These are phyloP conservation scores for Salvia hispanica DNA, from an alignment of 257 asterid genomes.

Conservation along the genomic window DNA sequence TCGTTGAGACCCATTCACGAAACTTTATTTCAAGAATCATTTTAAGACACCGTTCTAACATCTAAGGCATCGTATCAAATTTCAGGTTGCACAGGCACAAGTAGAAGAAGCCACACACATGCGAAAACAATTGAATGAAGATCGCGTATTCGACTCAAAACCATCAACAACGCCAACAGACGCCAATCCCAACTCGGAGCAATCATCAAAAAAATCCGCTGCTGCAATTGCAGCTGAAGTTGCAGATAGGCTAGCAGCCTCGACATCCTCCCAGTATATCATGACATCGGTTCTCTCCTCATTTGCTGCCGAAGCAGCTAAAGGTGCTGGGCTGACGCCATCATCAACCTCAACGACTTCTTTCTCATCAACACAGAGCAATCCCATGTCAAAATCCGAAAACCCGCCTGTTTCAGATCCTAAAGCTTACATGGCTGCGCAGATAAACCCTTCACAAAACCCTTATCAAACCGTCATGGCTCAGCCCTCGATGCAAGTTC, in stretches of 20 bases:
- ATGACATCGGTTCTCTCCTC: conserved; percentile 86
- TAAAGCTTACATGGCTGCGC: conserved; percentile 40
- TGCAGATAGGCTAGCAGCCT: conserved; percentile 84
- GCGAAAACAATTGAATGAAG: conserved; percentile 58
- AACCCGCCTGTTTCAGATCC: conserved; percentile 45
- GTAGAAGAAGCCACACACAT: conserved; percentile 61
- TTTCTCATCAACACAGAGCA: conserved; percentile 38
- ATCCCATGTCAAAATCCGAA: conserved; percentile 40
- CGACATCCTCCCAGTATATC: conserved; percentile 84
- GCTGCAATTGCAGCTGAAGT: conserved; percentile 88
- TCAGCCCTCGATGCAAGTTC: conserved; percentile 41
- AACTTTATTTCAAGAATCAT: conserved; percentile 12
- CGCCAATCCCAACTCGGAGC: conserved; percentile 38
- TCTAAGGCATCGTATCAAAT: conserved; percentile 18
- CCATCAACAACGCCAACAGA: conserved; percentile 35
- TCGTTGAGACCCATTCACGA: neutral
- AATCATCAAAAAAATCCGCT: conserved; percentile 60
- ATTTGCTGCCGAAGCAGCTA: conserved; percentile 89
- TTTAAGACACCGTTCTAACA: conserved; percentile 6
- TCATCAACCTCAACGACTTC: conserved; percentile 51
- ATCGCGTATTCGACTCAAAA: conserved; percentile 48
- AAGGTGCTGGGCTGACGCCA: conserved; percentile 62
- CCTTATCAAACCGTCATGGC: conserved; percentile 47
- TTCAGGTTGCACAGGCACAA: conserved; percentile 84
- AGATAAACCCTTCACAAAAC: conserved; percentile 44